A percentile compares a stretch with the other conserved stretches of the same genome.
These are phyloP conservation scores for Ailanthus altissimus DNA, from an alignment of 345 rosid species.

Conservation along the genomic window DNA sequence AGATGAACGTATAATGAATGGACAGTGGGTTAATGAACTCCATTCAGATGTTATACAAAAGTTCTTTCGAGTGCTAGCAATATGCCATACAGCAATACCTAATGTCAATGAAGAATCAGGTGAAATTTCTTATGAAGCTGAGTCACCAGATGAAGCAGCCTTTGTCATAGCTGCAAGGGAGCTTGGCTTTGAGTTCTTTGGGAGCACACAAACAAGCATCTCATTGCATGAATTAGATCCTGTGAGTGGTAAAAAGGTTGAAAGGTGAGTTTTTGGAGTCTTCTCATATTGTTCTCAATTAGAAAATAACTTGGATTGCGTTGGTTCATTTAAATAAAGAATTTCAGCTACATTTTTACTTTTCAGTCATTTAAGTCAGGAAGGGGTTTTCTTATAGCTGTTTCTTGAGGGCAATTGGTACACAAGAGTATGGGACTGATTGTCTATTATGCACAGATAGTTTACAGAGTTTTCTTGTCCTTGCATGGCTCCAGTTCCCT, in stretches of 20 bases:
- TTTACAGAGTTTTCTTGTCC: too few relatives aligned
- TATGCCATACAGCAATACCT: slow-evolving; percentile 86
- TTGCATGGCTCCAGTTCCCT: too few relatives aligned
- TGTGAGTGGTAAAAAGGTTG: slow-evolving; percentile 32
- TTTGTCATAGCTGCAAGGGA: slow-evolving; percentile 84
- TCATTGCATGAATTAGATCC: slow-evolving; percentile 61
- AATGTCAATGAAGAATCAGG: slow-evolving; percentile 38
- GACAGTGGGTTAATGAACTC: slow-evolving; percentile 65
- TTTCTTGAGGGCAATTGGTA: too few relatives aligned
- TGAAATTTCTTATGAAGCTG: slow-evolving; percentile 74
- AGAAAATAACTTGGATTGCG: too few relatives aligned
- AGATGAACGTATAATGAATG: slow-evolving; percentile 74
- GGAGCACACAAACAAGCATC: slow-evolving; percentile 59
- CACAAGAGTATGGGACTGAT: too few relatives aligned
- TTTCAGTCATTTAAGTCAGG: too few relatives aligned
- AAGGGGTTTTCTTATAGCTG: too few relatives aligned
- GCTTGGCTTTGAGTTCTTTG: slow-evolving; percentile 73
- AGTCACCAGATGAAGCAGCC: slow-evolving; percentile 88
- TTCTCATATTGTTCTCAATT: slow-evolving; percentile 3
- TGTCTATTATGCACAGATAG: too few relatives aligned
- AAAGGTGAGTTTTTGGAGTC: slow-evolving; percentile 43
- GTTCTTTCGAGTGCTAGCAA: slow-evolving; percentile 68
- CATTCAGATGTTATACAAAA: slow-evolving; percentile 41
- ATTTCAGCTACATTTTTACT: too few relatives aligned
- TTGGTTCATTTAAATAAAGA: too few relatives aligned